Evolutionary conservation across 129 eudicot genomes (phyloP).

Genomic region (Chrysanthemum makinoi): DNA sequence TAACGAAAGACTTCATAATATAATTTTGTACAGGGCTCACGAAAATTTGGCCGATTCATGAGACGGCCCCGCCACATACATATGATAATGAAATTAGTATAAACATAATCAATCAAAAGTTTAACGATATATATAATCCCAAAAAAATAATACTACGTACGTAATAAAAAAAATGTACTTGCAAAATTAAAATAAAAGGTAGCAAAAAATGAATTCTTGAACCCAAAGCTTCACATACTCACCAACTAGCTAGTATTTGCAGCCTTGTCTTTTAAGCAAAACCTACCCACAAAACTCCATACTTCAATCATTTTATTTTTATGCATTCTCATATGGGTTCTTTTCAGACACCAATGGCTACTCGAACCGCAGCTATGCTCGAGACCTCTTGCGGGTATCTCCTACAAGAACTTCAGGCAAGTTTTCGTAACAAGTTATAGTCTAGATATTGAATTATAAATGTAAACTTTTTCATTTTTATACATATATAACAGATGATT

Average conservation of each 20-base stretch:
- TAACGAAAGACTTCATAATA: too few relatives aligned
- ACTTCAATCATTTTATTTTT: conserved; percentile 27
- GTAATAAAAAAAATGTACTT: too few relatives aligned
- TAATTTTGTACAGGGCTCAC: too few relatives aligned
- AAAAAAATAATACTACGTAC: too few relatives aligned
- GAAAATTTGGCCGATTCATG: too few relatives aligned
- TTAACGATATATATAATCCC: too few relatives aligned
- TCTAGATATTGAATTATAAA: background rate
- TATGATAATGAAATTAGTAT: too few relatives aligned
- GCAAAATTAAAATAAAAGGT: background rate
- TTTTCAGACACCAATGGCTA: conserved; percentile 44
- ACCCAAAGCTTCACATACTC: conserved; percentile 56
- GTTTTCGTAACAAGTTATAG: conserved; percentile 16
- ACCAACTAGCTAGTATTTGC: conserved; percentile 45
- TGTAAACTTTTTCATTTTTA: background rate
- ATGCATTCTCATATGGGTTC: conserved; percentile 46
- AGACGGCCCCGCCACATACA: too few relatives aligned
- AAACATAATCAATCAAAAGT: too few relatives aligned
- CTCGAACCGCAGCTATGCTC: conserved; percentile 51
- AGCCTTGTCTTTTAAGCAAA: conserved; percentile 79
- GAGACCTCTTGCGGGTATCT: conserved; percentile 88
- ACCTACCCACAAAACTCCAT: conserved; percentile 31
- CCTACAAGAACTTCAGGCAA: conserved; percentile 78
- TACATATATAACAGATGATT: conserved; percentile 48
- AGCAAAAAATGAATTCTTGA: conserved; percentile 42